Base-by-base conservation (phyloP, 148 eudicot genomes). In the Chenopodium formosanum region DNA sequence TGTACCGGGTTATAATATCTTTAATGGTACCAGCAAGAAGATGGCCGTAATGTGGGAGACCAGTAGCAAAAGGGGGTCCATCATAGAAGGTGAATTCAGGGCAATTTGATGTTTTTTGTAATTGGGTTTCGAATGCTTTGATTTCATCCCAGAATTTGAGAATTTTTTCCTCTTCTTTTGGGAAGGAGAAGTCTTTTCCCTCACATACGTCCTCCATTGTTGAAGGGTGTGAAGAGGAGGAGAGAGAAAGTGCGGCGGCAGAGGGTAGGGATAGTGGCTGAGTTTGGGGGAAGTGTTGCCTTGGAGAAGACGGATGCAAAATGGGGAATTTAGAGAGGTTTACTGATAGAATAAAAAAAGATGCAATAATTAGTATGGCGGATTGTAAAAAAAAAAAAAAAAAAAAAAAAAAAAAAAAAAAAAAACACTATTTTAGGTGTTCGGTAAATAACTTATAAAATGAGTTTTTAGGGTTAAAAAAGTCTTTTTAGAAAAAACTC, bases 61-160 rank as follows among this genome's bases (percentile, higher is more conserved):
- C 99, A 0, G 98, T 96, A 40, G 99, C 99, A 74, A 96, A 96
- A 0, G 98, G 99, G 0, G 99, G 99, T 0, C 99, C 99, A 74
- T 96, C 99, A 85, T 96, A 96, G 86, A 96, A 96, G 74, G 90
- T 79, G 89, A 92, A 96, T 77, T 96, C 99, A 0, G 97, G 97
- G 7, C 78, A 73, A 14, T 88, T 25, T 3, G 88, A 66, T 44
- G 99, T 94, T 73, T 79, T 90, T 12, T 83, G 78, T 1, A 94
- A 82, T 69, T 96, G 99, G 75, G 98, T 94, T 69, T 94, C 83
- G 83, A 96, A 94, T 7, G 99, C 99, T 7, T 91, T 82, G 87
- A 82, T 90, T 58, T 86, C 73, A 19, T 85, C 86, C 99, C 99
- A 96, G 52, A 84, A 81, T 70, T 87, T 19, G 13, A 96, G 90